Percentiles rank a stretch among this genome's conserved stretches.
Conservation (phyloP, 2,329 filamentous ascomycete genomes). For the Aspergillus sp. region DNA sequence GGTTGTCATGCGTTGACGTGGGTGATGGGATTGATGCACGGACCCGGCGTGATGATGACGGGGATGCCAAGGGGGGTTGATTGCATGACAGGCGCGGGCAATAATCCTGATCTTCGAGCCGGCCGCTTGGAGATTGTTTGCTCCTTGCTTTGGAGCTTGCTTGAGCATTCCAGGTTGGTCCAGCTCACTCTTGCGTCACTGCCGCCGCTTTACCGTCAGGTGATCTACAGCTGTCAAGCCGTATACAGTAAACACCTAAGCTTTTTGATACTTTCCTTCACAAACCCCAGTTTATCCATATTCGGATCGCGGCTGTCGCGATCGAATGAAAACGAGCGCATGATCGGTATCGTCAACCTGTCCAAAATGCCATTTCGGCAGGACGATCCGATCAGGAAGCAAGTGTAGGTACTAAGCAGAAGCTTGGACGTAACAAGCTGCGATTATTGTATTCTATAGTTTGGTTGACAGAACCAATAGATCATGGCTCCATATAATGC, state of each 20-base stretch:
- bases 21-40: slow-evolving; percentile 1
- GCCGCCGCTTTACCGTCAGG: slow-evolving; percentile 20
- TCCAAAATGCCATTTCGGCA: background rate
- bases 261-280: background rate
- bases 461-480: background rate
- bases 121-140: background rate
- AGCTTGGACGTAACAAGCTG: background rate
- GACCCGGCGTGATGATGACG: background rate
- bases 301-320: background rate
- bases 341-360: background rate
- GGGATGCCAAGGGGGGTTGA: background rate
- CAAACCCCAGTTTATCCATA: background rate
- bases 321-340: background rate
- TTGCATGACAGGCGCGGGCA: slow-evolving; percentile 3
- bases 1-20: background rate
- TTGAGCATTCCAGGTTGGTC: background rate
- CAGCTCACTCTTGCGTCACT: slow-evolving; percentile 24
- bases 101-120: background rate
- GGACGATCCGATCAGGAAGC: background rate
- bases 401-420: background rate
- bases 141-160: slow-evolving; percentile 3
- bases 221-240: slow-evolving; percentile 7
- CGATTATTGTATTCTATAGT: background rate
- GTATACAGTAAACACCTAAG: background rate
- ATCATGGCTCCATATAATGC: background rate